Conservation (phyloP, 306 rosid species). For the Malus sylvestris region DNA sequence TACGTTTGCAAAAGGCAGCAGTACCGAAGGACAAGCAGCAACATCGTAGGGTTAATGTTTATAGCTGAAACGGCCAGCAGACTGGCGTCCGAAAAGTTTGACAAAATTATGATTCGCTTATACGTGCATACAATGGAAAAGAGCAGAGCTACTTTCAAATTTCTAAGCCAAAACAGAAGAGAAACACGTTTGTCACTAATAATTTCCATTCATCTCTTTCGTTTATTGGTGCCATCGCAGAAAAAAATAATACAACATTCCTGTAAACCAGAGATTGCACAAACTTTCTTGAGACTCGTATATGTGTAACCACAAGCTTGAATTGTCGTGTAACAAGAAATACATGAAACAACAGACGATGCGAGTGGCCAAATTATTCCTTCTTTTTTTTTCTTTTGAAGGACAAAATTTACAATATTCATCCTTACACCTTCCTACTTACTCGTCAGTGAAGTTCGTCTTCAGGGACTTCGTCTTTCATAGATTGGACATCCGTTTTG, state of each 20-base stretch:
- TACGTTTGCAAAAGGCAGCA: not conserved
- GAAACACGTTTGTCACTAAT: not conserved
- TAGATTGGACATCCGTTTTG: constrained; percentile 32
- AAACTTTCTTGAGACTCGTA: constrained; percentile 4
- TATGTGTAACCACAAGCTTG: not conserved
- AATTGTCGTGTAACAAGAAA: constrained; percentile 27
- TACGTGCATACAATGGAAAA: not conserved
- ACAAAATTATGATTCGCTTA: not conserved
- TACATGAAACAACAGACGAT: constrained; percentile 21
- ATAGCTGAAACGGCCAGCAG: not conserved
- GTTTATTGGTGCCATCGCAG: constrained; percentile 18
- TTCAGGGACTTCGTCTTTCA: constrained; percentile 29
- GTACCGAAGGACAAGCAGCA: not conserved
- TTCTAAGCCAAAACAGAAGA: not conserved
- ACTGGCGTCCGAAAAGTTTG: not conserved
- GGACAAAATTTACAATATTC: constrained; percentile 24
- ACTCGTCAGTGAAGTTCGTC: constrained; percentile 29
- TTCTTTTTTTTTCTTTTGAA: not conserved
- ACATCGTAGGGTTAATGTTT: not conserved
- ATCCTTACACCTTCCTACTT: constrained; percentile 33
- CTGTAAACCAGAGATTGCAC: not conserved
- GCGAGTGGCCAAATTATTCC: constrained; percentile 1
- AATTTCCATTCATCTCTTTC: constrained; percentile 11
- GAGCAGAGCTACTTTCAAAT: not conserved
- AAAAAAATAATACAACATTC: not conserved